Base-by-base conservation (phyloP, 2,329 filamentous ascomycete genomes). In the Botryosphaeria agaves region DNA sequence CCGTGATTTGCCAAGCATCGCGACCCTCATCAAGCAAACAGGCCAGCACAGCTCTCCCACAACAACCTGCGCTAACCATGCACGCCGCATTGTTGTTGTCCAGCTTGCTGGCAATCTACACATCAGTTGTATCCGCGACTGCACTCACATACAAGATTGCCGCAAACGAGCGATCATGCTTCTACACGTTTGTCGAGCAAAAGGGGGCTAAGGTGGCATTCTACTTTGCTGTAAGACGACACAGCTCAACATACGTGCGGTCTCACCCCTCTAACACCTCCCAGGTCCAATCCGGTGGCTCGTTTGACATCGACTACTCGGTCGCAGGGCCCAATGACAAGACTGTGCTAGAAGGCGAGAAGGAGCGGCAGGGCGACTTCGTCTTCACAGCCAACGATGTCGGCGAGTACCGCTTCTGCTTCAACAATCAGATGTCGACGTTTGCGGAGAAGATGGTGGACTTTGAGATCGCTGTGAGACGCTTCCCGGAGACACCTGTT, bases 201-300 rank as follows among this genome's bases (percentile, higher is more conserved):
- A 68, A 71, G 52, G 76, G 76, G 44, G 72, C 80, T 46, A 98
- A 98, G 70, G 66, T 98, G 42, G 85, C 89, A 29, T 98, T 98
- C 52, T 98, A 98, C 64, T 98, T 98, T 59, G 91, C 89, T 36
- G 89, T 98, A 62, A n/a, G n/a, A n/a, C n/a, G n/a, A n/a, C n/a
- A n/a, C n/a, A n/a, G n/a, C n/a, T n/a, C n/a, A n/a, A n/a, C n/a
- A n/a, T n/a, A n/a, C n/a, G n/a, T n/a, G n/a, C n/a, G n/a, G n/a
- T n/a, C n/a, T n/a, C n/a, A n/a, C n/a, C n/a, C n/a, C n/a, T n/a
- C n/a, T n/a, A n/a, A n/a, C n/a, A n/a, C n/a, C n/a, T n/a, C n/a
- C n/a, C 36, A 93, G 85, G 85, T 94, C 28, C 89, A 98, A 91
- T 87, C 85, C 6, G 89, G 89, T 49, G 91, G 89, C 44, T 87